phyloP scores from a whole-genome alignment of 257 asterid species.

The Petunia secreta region DNA sequence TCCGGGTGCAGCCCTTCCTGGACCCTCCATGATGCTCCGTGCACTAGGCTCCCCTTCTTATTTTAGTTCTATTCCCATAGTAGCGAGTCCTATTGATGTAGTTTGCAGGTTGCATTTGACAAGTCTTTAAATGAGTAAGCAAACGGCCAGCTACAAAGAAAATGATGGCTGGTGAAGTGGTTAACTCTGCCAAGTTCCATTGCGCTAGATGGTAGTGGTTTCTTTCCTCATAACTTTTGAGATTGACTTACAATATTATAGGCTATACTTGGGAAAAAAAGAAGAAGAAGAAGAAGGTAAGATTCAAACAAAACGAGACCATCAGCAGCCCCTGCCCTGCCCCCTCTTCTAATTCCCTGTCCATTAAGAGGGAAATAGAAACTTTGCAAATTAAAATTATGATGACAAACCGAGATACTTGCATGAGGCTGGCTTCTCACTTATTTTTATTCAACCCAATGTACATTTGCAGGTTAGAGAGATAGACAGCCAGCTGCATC shows the following conservation, averaged over 20 bases:
- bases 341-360: neutral
- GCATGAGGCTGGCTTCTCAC: neutral
- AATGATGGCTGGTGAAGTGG: neutral
- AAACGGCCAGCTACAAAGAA: neutral
- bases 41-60: too few species aligned
- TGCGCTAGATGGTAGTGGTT: neutral
- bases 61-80: constrained; percentile 12
- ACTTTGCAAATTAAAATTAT: neutral
- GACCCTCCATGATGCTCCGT: too few species aligned
- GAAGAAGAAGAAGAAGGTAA: neutral
- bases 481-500: neutral
- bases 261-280: neutral
- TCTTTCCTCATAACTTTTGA: neutral
- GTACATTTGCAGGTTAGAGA: neutral
- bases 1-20: too few species aligned
- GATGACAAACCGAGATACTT: neutral
- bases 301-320: neutral
- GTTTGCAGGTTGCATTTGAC: constrained; percentile 83
- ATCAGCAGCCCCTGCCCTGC: neutral
- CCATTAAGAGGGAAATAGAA: neutral
- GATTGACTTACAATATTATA: neutral
- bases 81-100: neutral
- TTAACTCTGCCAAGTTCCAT: neutral
- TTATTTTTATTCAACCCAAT: neutral
- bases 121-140: constrained; percentile 53